Conservation (phyloP, 1,139 yeast genomes). For the Geotrichum carabidarum region DNA sequence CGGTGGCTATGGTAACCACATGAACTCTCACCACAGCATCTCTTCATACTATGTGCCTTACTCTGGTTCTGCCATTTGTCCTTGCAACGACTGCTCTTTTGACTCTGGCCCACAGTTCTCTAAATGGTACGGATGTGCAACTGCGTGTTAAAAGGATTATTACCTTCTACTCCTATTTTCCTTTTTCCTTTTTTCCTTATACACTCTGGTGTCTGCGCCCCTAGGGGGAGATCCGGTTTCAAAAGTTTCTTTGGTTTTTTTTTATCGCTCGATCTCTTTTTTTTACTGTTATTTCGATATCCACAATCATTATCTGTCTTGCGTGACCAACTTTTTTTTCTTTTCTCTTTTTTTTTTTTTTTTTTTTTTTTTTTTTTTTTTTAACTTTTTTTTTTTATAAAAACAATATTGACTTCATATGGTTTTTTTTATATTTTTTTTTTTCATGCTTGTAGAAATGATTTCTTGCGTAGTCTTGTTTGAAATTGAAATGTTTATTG, state of each 20-base stretch:
- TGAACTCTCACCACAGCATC: constrained; percentile 5
- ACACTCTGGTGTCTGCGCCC: not conserved
- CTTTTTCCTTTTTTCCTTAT: not conserved
- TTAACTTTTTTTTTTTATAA: not conserved
- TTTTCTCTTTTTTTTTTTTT: not conserved
- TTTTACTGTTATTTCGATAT: not conserved
- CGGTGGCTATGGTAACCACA: not conserved
- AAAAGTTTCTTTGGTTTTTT: constrained; percentile 5
- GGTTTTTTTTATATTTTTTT: not conserved
- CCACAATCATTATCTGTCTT: not conserved
- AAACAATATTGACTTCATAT: not conserved
- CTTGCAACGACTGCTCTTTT: constrained; percentile 18
- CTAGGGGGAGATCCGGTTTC: not conserved
- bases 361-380: not conserved
- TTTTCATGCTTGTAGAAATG: not conserved
- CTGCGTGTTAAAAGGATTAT: constrained; percentile 12
- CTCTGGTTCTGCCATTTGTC: constrained; percentile 16
- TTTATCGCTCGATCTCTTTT: not conserved
- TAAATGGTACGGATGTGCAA: constrained; percentile 18
- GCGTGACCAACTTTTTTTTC: not conserved
- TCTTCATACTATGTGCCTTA: constrained; percentile 17
- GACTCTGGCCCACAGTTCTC: constrained; percentile 18
- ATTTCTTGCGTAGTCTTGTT: not conserved
- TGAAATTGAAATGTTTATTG: not conserved
- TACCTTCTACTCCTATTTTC: not conserved